Evolutionary conservation across 148 eudicot genomes (phyloP).

Genomic region (Mesembryanthemum crystallinum): DNA sequence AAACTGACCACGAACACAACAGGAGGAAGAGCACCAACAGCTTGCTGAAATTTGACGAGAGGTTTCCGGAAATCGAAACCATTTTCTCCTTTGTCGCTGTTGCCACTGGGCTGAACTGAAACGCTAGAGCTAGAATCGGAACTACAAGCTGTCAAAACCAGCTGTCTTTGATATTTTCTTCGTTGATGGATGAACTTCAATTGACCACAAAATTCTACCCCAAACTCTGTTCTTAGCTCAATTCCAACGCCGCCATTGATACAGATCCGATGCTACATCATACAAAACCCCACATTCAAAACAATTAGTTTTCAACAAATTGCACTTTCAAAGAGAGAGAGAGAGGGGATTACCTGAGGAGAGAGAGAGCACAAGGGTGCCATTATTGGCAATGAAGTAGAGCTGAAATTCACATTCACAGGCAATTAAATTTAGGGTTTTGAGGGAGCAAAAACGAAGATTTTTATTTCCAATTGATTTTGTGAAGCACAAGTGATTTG

Average conservation of each 20-base stretch:
- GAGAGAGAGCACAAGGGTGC: slow-evolving; percentile 23
- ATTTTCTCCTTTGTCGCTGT: background rate
- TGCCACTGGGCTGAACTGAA: slow-evolving; percentile 10
- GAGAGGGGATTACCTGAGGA: slow-evolving; percentile 18
- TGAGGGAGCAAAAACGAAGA: background rate
- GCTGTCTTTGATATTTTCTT: slow-evolving; percentile 4
- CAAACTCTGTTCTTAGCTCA: slow-evolving; percentile 18
- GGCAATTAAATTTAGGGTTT: no score
- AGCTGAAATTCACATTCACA: slow-evolving; percentile 8
- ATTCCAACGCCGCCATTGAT: slow-evolving; percentile 27
- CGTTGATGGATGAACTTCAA: slow-evolving; percentile 19
- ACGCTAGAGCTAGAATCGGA: slow-evolving; percentile 16
- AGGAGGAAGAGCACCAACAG: slow-evolving; percentile 29
- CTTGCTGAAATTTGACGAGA: slow-evolving; percentile 7
- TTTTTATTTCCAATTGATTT: slow-evolving; percentile 9
- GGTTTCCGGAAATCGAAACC: slow-evolving; percentile 17
- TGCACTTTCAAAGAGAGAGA: background rate
- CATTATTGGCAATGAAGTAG: slow-evolving; percentile 19
- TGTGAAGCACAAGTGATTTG: background rate
- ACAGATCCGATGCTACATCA: slow-evolving; percentile 20
- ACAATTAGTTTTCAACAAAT: background rate
- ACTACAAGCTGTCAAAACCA: slow-evolving; percentile 25
- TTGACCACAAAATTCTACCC: background rate
- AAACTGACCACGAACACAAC: slow-evolving; percentile 28
- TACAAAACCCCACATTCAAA: background rate